Evolutionary conservation across 1,284 basidiomycete genomes (phyloP).

Genomic region (Athelia psychrophila): DNA sequence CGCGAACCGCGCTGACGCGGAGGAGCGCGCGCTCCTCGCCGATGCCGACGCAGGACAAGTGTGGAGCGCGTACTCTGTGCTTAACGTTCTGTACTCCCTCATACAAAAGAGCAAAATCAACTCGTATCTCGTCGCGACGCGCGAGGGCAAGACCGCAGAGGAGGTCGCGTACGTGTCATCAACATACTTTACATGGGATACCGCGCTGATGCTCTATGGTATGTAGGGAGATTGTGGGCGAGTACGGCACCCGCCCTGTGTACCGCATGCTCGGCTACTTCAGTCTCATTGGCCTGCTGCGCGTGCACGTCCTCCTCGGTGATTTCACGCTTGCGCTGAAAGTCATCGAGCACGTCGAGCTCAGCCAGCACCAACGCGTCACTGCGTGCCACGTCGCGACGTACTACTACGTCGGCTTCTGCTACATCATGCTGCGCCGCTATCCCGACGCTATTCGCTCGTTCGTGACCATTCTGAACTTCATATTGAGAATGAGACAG

Average conservation of each 20-base stretch:
- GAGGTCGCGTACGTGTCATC: conserved; percentile 69
- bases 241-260: conserved; percentile 87
- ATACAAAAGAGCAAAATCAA: conserved; percentile 97
- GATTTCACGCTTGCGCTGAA: conserved; percentile 96
- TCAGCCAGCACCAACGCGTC: conserved; percentile 88
- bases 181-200: neutral
- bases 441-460: conserved; percentile 95
- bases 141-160: conserved; percentile 77
- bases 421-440: conserved; percentile 92
- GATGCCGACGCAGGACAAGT: conserved; percentile 78
- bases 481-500: conserved; percentile 89
- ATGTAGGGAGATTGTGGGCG: conserved; percentile 80
- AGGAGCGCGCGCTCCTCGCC: conserved; percentile 58
- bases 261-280: conserved; percentile 99
- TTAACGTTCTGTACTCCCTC: conserved; percentile 97
- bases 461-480: conserved; percentile 91
- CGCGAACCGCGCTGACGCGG: conserved; percentile 87
- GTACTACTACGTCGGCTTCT: conserved; percentile 95
- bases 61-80: conserved; percentile 96
- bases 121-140: conserved; percentile 85
- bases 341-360: conserved; percentile 91
- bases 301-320: conserved; percentile 94
- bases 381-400: conserved; percentile 94
- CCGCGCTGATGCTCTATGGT: conserved; percentile 2
- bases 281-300: conserved; percentile 91